Base-by-base conservation (phyloP, 257 asterid species). In the Solanum medicagineum region DNA sequence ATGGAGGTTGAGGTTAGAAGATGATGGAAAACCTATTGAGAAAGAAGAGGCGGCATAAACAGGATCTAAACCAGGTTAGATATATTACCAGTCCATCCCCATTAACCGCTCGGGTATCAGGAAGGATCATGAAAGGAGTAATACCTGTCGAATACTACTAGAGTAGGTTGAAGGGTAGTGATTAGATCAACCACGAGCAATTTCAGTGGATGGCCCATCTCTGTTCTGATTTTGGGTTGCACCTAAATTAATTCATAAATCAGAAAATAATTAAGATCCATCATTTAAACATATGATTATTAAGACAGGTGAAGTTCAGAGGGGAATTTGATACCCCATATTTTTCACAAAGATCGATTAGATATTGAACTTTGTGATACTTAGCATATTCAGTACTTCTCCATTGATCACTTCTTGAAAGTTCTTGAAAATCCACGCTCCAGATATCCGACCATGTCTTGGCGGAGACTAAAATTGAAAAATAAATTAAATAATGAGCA, bases 91-190 rank as follows among this genome's bases (percentile, higher is more conserved):
- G 42, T 36, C 42, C 42, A 36, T 36, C 1, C 42, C 42, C 42
- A 4, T 36, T 36, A 3, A 32, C 4, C 3, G 36, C 4, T 29
- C 32, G 32, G 0, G 3, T 29, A 29, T 29, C 32, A 29, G 36
- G 11, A 56, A 56, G 60, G 20, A 20, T 10, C 20, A 57, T 19
- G n/a, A 13, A 24, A 9, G 2, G 5, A 62, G 14, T 24, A 63
- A 6, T 89, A 94, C 98, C 92, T 91, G 86, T 94, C 98, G 22
- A 93, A 93, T 15, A 93, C 94, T 3, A 91, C 96, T 26, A 94
- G 83, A 1, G 94, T 89, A 11, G 97, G 92, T 84, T 89, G 92
- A 11, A 92, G 88, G 81, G 85, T 89, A 87, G 90, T 89, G 80
- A 92, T 92, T 84, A 90, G 90, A 80, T 92, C 95, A 1, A 90